Conservation (phyloP, 208 protist genomes). For the Wallacemonas sp. region DNA sequence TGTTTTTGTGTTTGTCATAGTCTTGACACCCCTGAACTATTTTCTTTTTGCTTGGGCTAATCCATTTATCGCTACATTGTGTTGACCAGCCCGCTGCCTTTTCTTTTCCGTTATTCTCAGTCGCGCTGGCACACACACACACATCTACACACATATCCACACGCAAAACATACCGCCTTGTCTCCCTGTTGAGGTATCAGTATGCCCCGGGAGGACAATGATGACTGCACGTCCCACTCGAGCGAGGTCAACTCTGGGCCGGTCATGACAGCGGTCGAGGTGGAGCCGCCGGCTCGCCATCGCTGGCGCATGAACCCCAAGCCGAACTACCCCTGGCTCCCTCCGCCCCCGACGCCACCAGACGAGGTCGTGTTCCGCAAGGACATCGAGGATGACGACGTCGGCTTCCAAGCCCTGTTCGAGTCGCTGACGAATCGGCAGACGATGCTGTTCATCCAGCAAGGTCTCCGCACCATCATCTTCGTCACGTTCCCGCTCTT, state of each 20-base stretch:
- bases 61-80: too few species aligned
- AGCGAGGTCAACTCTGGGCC: neutral
- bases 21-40: too few species aligned
- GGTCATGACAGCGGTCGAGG: constrained; percentile 9
- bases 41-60: too few species aligned
- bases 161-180: too few species aligned
- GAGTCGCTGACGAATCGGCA: constrained; percentile 25
- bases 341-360: constrained; percentile 11
- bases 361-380: constrained; percentile 29
- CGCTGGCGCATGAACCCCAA: neutral
- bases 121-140: too few species aligned
- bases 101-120: too few species aligned
- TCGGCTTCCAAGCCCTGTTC: constrained; percentile 26
- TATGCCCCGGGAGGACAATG: neutral
- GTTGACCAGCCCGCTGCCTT: too few species aligned
- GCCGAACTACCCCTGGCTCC: constrained; percentile 9
- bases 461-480: constrained; percentile 21
- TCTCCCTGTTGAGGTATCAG: too few species aligned
- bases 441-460: constrained; percentile 18
- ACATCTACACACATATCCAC: too few species aligned
- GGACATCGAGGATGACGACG: constrained; percentile 25
- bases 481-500: constrained; percentile 27
- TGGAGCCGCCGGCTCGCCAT: constrained; percentile 2
- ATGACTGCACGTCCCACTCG: neutral
- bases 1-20: too few species aligned